Evolutionary conservation across 345 rosid species (phyloP), one percentile per base, ranked within the genome.

Genomic region (Gossypium rotundifolium): DNA sequence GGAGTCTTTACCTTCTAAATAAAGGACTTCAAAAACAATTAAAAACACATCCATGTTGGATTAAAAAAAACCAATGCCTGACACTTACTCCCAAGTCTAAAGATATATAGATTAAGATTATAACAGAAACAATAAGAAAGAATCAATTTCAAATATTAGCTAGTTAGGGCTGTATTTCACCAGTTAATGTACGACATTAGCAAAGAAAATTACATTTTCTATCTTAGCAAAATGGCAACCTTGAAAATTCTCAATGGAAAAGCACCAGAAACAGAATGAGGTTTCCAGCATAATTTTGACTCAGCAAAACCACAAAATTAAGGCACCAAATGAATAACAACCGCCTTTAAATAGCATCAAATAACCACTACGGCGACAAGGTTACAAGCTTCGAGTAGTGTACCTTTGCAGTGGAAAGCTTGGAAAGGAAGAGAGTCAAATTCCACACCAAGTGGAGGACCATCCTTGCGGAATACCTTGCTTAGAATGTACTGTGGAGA

Each of bases 401-500:
- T 81, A 83, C 87, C 85, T 80, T 74, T 61, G 73, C 27, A 27
- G 38, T 27, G 48, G 54, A 9, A 75, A 75, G 75, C 77, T 76
- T 72, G 75, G 57, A 86, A 76, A 45, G 93, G 91, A 78, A 82
- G 85, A 64, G 82, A 81, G 70, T 90, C 92, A 73, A 95, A 95
- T 71, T 86, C 91, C 65, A 53, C 77, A 78, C 94, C 97, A 70
- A 95, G 96, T 4, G 85, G 74, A n/a, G 99, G 99, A 73, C 98
- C 98, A 80, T 95, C 99, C 83, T 93, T 90, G 44, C 96, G 96
- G 54, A 95, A 93, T 64, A 91, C 44, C 82, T 88, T 95, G 23
- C 77, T 80, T 79, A 93, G 74, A 77, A 95, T 86, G 82, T 85
- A 84, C 58, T 80, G 83, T 10, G 97, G 84, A 76, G 88, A 55